A percentile compares a stretch with the other conserved stretches of the same genome.
Conservation (phyloP, 768 basidiomycete genomes). For the Psilocybe cubensis region DNA sequence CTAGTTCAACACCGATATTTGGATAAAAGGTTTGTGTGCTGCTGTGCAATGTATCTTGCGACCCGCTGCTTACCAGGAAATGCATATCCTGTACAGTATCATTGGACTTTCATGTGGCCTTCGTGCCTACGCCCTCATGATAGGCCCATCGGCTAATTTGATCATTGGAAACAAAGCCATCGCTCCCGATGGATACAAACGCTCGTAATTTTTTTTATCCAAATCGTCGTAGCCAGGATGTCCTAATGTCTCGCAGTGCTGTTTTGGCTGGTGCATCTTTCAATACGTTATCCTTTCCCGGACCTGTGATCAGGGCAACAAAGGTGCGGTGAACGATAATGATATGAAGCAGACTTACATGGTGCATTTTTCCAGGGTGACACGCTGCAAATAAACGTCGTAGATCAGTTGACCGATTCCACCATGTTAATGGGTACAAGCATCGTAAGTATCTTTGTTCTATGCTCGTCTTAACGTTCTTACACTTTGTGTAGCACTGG, state of each 20-base stretch:
- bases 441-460: slow-evolving; percentile 40
- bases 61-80: too few relatives aligned
- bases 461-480: background rate
- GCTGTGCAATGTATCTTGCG: too few relatives aligned
- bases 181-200: slow-evolving; percentile 3
- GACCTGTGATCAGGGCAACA: slow-evolving; percentile 31
- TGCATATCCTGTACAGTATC: too few relatives aligned
- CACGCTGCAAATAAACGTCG: slow-evolving; percentile 47
- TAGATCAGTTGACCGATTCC: slow-evolving; percentile 47
- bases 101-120: too few relatives aligned
- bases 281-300: slow-evolving; percentile 24
- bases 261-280: slow-evolving; percentile 33
- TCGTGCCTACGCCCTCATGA: too few relatives aligned
- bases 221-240: too few relatives aligned
- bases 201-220: background rate
- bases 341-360: background rate
- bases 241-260: too few relatives aligned
- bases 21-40: too few relatives aligned
- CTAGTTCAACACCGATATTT: too few relatives aligned
- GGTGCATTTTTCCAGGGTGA: slow-evolving; percentile 30
- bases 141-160: background rate
- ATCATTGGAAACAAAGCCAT: slow-evolving; percentile 2
- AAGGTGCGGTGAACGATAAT: slow-evolving; percentile 22
- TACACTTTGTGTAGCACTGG: slow-evolving; percentile 40
- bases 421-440: slow-evolving; percentile 54